phyloP scores from a whole-genome alignment of 2,329 filamentous ascomycete species.

The Sporothrix globosa region DNA sequence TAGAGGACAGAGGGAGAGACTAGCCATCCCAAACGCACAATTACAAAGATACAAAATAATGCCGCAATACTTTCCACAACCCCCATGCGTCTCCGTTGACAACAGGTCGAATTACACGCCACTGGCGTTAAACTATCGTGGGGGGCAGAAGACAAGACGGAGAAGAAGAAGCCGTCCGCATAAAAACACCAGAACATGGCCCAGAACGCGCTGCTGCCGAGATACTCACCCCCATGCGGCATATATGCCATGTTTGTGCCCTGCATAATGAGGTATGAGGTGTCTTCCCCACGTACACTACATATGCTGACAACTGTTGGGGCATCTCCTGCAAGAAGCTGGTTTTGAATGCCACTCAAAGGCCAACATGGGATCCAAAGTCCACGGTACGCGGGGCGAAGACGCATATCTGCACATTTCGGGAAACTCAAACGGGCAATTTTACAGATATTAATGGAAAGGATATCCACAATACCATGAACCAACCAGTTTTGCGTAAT shows the following conservation, averaged over 20 bases:
- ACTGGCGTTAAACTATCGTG: background rate
- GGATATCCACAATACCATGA: background rate
- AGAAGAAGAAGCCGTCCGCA: background rate
- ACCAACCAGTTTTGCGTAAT: background rate
- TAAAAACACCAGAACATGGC: background rate
- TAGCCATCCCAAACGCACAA: background rate
- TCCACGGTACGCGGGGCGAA: background rate
- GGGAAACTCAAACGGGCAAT: background rate
- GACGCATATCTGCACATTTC: background rate
- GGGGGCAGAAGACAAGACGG: background rate
- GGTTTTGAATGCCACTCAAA: no score
- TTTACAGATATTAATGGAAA: background rate
- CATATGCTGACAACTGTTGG: background rate
- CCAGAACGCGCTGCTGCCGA: background rate
- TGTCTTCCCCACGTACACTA: background rate
- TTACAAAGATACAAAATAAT: slow-evolving; percentile 4
- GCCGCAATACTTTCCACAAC: background rate
- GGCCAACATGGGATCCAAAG: background rate
- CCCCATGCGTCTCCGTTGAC: background rate
- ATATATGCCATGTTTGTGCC: background rate
- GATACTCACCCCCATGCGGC: background rate
- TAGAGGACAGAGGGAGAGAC: slow-evolving; percentile 3
- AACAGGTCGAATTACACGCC: background rate
- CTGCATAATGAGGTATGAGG: background rate
- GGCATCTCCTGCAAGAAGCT: no score